Evolutionary conservation across 345 rosid species (phyloP).

Genomic region (Populus alba): DNA sequence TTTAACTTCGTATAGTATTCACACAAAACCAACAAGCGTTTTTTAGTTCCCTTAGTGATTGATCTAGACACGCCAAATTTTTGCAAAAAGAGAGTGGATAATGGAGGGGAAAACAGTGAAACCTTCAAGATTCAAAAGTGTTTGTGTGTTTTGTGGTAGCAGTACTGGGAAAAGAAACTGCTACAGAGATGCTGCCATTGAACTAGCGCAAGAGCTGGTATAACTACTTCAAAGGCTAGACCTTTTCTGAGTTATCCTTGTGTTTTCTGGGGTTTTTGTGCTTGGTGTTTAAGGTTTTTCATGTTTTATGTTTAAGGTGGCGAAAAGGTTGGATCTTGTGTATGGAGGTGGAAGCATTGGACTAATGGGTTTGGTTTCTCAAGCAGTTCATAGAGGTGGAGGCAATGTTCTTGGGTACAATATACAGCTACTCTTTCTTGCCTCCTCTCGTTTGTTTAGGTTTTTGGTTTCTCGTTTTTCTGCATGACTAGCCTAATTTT

Average conservation of each 20-base stretch:
- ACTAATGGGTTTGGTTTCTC: constrained; percentile 90
- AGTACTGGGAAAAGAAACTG: constrained; percentile 29
- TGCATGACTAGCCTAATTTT: neutral
- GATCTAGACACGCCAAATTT: neutral
- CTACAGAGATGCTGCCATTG: constrained; percentile 32
- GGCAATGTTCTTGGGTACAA: constrained; percentile 85
- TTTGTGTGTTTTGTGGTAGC: constrained; percentile 32
- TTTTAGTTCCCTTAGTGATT: neutral
- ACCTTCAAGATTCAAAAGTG: constrained; percentile 29
- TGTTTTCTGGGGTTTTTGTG: neutral
- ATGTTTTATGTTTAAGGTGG: constrained; percentile 38
- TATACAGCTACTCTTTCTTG: neutral
- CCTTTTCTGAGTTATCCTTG: neutral
- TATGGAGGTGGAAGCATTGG: constrained; percentile 98
- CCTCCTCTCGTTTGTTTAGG: neutral
- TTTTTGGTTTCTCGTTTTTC: neutral
- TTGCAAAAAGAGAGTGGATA: neutral
- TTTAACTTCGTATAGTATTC: neutral
- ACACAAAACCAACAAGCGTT: neutral
- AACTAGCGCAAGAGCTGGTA: constrained; percentile 33
- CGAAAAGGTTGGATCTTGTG: constrained; percentile 72
- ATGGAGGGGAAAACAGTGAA: constrained; percentile 14
- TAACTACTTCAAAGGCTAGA: neutral
- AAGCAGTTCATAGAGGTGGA: constrained; percentile 74
- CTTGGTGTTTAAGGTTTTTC: neutral